These are phyloP conservation scores for Diaporthe humulicola DNA, from an alignment of 2,329 filamentous ascomycete genomes.

Conservation along the genomic window DNA sequence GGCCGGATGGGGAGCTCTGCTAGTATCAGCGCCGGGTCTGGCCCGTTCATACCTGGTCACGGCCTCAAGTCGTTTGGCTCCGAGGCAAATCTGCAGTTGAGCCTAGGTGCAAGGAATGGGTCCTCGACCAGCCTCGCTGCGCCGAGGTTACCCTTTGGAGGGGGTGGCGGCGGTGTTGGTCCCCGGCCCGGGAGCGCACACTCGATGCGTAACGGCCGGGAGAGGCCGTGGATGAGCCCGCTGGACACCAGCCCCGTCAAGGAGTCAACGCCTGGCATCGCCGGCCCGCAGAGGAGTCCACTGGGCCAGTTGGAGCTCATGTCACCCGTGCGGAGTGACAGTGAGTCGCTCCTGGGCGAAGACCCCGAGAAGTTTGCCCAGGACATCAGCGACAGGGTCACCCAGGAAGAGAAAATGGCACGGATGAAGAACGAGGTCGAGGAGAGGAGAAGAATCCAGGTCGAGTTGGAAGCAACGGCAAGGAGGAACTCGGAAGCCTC, in stretches of 20 bases:
- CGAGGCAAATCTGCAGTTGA: constrained; percentile 55
- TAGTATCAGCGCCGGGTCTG: constrained; percentile 16
- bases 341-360: constrained; percentile 48
- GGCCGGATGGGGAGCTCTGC: constrained; percentile 15
- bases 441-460: constrained; percentile 16
- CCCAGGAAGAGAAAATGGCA: constrained; percentile 42
- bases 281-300: constrained; percentile 51
- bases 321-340: constrained; percentile 42
- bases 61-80: constrained; percentile 53
- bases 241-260: constrained; percentile 61
- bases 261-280: constrained; percentile 44
- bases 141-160: constrained; percentile 37
- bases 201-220: constrained; percentile 51
- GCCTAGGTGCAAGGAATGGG: constrained; percentile 51
- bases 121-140: constrained; percentile 52
- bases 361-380: constrained; percentile 47
- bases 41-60: constrained; percentile 32
- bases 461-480: constrained; percentile 31
- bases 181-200: constrained; percentile 52
- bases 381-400: constrained; percentile 44
- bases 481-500: constrained; percentile 20
- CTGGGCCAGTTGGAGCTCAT: constrained; percentile 57
- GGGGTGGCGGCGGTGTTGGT: constrained; percentile 32
- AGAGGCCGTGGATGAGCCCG: constrained; percentile 60
- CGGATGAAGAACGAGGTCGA: constrained; percentile 35